Conservation (phyloP, 2,329 filamentous ascomycete species). For the Pseudogymnoascus pannorum region DNA sequence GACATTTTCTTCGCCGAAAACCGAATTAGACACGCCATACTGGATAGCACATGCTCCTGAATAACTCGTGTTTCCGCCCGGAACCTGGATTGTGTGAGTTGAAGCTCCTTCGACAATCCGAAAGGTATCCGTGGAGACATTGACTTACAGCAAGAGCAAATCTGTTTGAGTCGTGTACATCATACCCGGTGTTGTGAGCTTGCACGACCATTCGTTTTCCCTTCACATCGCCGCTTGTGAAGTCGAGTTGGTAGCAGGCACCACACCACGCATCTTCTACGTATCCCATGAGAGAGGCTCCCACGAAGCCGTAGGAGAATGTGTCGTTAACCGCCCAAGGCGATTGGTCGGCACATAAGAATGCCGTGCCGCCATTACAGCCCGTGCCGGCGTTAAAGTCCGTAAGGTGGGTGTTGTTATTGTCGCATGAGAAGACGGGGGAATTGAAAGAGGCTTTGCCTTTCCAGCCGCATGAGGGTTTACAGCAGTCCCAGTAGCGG, state of each 20-base stretch:
- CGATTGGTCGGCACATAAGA: slow-evolving; percentile 44
- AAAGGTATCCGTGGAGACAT: not conserved
- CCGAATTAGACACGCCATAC: not conserved
- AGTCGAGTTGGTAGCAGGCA: slow-evolving; percentile 53
- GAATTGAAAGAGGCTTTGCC: not conserved
- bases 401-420: not conserved
- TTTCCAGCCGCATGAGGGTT: not conserved
- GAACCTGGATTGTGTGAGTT: not conserved
- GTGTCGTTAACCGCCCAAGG: slow-evolving; percentile 45
- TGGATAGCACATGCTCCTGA: not conserved
- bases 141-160: slow-evolving; percentile 43
- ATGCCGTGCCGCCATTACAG: slow-evolving; percentile 39
- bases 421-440: not conserved
- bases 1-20: not conserved
- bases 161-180: slow-evolving; percentile 43
- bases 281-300: slow-evolving; percentile 38
- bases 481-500: not conserved
- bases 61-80: not conserved
- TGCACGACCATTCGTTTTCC: slow-evolving; percentile 56
- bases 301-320: slow-evolving; percentile 48
- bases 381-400: not conserved
- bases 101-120: not conserved
- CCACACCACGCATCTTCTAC: slow-evolving; percentile 43
- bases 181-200: slow-evolving; percentile 50
- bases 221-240: slow-evolving; percentile 44